phyloP scores from a whole-genome alignment of 371 early-diverging fungal genomes.

The Thermomucor indicae-seudaticae region DNA sequence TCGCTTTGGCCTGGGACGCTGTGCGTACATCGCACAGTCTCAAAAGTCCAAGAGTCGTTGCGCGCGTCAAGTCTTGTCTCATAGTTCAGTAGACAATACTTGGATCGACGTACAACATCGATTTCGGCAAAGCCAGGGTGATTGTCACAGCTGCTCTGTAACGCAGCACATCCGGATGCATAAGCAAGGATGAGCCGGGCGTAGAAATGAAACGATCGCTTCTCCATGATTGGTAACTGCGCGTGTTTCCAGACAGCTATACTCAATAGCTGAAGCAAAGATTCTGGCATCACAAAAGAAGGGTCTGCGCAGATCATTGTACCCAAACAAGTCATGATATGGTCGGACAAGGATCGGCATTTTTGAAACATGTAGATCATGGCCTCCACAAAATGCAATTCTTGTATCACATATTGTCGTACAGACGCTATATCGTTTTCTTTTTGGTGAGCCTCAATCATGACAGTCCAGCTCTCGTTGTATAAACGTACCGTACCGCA shows the following conservation, averaged over 20 bases:
- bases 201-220: conserved; percentile 28
- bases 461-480: too few species aligned
- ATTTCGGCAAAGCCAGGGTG: conserved; percentile 23
- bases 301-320: conserved; percentile 21
- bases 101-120: conserved; percentile 24
- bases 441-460: too few species aligned
- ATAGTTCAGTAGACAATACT: conserved; percentile 30
- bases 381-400: conserved; percentile 28
- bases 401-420: conserved; percentile 26
- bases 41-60: conserved; percentile 69
- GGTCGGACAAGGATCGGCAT: conserved; percentile 22
- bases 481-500: conserved; percentile 22
- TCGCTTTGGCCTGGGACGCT: conserved; percentile 16
- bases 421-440: conserved; percentile 16
- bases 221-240: conserved; percentile 6
- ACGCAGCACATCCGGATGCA: conserved; percentile 13
- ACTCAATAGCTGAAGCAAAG: conserved; percentile 18
- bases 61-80: conserved; percentile 29
- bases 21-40: conserved; percentile 50
- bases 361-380: conserved; percentile 32
- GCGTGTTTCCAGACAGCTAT: conserved; percentile 28
- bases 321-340: conserved; percentile 32
- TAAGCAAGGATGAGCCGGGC: conserved; percentile 28
- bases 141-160: not conserved
- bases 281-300: conserved; percentile 15